phyloP scores from a whole-genome alignment of 345 rosid genomes.

The Eucalyptus cladocalyx region DNA sequence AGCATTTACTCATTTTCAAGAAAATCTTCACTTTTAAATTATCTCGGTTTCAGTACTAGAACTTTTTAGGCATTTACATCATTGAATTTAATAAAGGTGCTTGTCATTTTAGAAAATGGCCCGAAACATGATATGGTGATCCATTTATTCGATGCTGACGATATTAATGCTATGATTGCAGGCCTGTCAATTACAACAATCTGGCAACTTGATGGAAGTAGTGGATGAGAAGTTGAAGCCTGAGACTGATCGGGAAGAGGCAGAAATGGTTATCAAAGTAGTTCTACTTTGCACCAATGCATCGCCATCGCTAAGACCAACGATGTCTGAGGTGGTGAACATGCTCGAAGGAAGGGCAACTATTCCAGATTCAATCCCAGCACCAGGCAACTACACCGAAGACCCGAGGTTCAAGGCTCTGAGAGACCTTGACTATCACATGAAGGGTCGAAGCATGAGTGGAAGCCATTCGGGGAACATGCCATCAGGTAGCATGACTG shows the following conservation, averaged over 20 bases:
- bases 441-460: background rate
- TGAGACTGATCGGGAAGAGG: slow-evolving; percentile 1
- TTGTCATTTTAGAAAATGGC: background rate
- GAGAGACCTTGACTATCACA: background rate
- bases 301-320: slow-evolving; percentile 7
- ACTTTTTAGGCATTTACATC: background rate
- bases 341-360: slow-evolving; percentile 10
- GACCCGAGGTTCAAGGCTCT: slow-evolving; percentile 8
- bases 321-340: slow-evolving; percentile 13
- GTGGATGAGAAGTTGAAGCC: slow-evolving; percentile 4
- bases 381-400: slow-evolving; percentile 8
- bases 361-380: slow-evolving; percentile 4
- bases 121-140: background rate
- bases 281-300: slow-evolving; percentile 9
- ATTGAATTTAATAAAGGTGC: background rate
- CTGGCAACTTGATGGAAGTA: slow-evolving; percentile 5
- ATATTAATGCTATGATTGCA: background rate
- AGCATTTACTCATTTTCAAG: background rate
- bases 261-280: background rate
- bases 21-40: background rate
- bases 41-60: background rate
- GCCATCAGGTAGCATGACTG: background rate
- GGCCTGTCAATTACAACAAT: slow-evolving; percentile 9
- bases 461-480: background rate
- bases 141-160: background rate